phyloP scores from a whole-genome alignment of 2,329 filamentous ascomycete genomes.

The Escovopsis sp. region DNA sequence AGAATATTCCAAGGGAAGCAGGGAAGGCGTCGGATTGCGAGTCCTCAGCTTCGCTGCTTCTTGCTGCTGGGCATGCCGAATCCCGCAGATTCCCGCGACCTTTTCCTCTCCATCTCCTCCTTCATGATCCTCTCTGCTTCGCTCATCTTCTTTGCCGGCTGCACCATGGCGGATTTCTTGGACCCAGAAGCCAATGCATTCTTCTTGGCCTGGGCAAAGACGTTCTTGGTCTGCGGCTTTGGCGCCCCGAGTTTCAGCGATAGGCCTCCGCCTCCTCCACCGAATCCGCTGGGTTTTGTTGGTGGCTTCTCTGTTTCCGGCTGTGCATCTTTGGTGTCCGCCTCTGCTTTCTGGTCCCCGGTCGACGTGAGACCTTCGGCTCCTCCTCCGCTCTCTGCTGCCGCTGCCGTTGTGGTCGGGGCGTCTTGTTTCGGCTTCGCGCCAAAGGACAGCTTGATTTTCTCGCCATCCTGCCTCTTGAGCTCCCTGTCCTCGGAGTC shows the following conservation, averaged over 20 bases:
- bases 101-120: conserved; percentile 61
- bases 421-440: conserved; percentile 19
- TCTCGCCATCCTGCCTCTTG: conserved; percentile 56
- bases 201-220: conserved; percentile 54
- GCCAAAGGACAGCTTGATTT: conserved; percentile 58
- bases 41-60: conserved; percentile 28
- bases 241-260: conserved; percentile 47
- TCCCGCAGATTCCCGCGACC: conserved; percentile 33
- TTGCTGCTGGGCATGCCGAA: conserved; percentile 34
- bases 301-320: conserved; percentile 8
- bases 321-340: conserved; percentile 2
- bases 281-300: conserved; percentile 19
- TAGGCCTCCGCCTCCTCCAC: conserved; percentile 23
- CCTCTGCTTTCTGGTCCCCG: neutral
- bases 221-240: conserved; percentile 60
- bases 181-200: conserved; percentile 47
- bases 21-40: conserved; percentile 2
- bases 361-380: neutral
- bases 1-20: neutral
- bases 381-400: neutral
- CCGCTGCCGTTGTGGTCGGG: too few relatives aligned
- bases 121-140: conserved; percentile 84
- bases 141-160: conserved; percentile 68
- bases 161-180: conserved; percentile 45
- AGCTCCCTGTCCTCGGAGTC: conserved; percentile 31